These are phyloP conservation scores for Aspergillus haitiensis DNA, from an alignment of 495 filamentous ascomycete genomes.

Conservation along the genomic window DNA sequence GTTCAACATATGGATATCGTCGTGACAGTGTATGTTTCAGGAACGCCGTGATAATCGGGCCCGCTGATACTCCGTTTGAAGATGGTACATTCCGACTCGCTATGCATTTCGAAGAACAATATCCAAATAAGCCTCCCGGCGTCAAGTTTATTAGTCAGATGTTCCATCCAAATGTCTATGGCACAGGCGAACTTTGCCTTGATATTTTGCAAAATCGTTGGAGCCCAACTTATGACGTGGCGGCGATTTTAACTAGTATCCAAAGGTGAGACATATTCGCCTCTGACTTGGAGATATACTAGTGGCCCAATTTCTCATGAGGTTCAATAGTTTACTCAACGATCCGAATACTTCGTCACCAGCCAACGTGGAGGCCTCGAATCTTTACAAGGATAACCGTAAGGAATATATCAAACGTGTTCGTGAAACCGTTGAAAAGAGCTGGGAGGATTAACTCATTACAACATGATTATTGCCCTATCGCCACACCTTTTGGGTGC, in stretches of 20 bases:
- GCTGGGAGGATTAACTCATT: constrained; percentile 78
- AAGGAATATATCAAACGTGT: constrained; percentile 95
- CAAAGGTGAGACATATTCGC: constrained; percentile 67
- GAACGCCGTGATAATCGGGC: constrained; percentile 99
- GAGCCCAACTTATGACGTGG: constrained; percentile 99
- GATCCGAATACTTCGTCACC: constrained; percentile 97
- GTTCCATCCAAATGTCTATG: constrained; percentile 99
- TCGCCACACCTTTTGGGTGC: background rate
- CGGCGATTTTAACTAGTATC: constrained; percentile 94
- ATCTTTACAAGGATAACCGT: constrained; percentile 97
- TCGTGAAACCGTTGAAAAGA: constrained; percentile 96
- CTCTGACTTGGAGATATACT: constrained; percentile 8
- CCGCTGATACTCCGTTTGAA: constrained; percentile 96
- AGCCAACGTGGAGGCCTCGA: constrained; percentile 96
- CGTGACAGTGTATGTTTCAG: constrained; percentile 46
- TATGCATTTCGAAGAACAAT: constrained; percentile 99
- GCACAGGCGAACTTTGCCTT: constrained; percentile 91
- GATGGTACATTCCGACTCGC: constrained; percentile 97
- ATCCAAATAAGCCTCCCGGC: constrained; percentile 95
- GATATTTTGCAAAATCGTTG: constrained; percentile 98
- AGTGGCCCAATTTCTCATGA: background rate
- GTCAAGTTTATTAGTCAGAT: constrained; percentile 99
- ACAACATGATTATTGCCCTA: background rate
- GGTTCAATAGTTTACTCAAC: constrained; percentile 81
- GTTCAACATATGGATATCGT: background rate